A percentile compares a stretch with the other conserved stretches of the same genome.
Conservation (phyloP, 805 yeast species). For the Wickerhamomyces tratensis region DNA sequence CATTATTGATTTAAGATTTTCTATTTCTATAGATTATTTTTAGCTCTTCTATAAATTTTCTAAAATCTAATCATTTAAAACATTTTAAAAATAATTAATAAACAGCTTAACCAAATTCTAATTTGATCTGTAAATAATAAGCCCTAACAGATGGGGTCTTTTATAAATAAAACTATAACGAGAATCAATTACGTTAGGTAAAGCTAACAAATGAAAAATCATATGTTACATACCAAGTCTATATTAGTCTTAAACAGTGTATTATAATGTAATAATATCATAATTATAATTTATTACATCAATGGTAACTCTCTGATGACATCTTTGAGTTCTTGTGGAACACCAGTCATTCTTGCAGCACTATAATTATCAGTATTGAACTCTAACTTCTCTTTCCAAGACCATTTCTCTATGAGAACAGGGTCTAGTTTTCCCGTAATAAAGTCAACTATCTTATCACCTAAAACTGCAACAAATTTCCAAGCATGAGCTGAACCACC, state of each 20-base stretch:
- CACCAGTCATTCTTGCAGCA: not conserved
- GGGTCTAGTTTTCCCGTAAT: not conserved
- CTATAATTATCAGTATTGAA: not conserved
- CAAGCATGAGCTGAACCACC: slow-evolving; percentile 22
- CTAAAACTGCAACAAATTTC: slow-evolving; percentile 18
- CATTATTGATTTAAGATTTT: slow-evolving; percentile 20
- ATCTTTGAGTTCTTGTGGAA: not conserved
- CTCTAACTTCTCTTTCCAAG: not conserved
- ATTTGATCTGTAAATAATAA: no score
- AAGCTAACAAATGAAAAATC: no score
- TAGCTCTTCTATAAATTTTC: no score
- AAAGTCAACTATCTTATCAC: slow-evolving; percentile 1
- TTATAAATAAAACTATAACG: no score
- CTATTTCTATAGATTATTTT: slow-evolving; percentile 8
- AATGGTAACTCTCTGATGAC: not conserved
- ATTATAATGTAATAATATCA: no score
- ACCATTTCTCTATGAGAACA: not conserved
- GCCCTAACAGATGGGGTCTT: no score
- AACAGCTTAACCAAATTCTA: no score
- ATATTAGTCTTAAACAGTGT: no score
- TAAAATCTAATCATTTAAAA: no score
- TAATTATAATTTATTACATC: not conserved
- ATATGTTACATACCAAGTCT: no score
- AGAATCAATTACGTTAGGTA: no score
- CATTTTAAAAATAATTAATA: no score